Evolutionary conservation across 192 early-diverging fungal species (phyloP), one percentile per base, ranked within the genome.

Genomic region (Podila epigama): DNA sequence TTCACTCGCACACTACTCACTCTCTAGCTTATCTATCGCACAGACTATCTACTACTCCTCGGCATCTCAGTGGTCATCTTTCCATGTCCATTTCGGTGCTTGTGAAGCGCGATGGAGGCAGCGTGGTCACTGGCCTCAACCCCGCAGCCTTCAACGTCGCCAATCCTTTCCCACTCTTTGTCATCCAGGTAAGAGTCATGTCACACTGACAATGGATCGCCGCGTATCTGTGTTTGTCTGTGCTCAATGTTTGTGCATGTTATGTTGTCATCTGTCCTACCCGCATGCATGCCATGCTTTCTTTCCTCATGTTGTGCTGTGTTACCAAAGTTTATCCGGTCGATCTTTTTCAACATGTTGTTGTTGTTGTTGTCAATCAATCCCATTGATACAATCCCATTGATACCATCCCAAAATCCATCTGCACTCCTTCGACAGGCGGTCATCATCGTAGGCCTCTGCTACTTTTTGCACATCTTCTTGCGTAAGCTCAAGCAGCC

Each of bases 401-500:
- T n/a, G n/a, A n/a, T n/a, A n/a, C n/a, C n/a, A n/a, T n/a, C n/a
- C n/a, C n/a, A n/a, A n/a, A n/a, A n/a, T n/a, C n/a, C n/a, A n/a
- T n/a, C n/a, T 6, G 12, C 50, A 8, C 32, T 44, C 41, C 3
- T 5, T 5, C 16, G 28, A 18, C 57, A 88, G 86, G 69, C 75
- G 0, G 66, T 89, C 25, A 85, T 96, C 64, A 93, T 96, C 42
- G 79, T 97, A 13, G 67, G 70, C 33, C 75, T 94, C 35, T 89
- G 90, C 29, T 88, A 95, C 31, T n/a, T 92, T 42, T 69, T 98
- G 10, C 85, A 88, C 31, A 18, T 91, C 32, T 70, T 82, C 16
- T 78, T 98, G 22, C 71, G 70, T 16, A 75, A 83, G n/a, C 51
- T 96, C 7, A 67, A 84, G 48, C 95, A 98, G 79, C 96, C 96